Conservation (phyloP, 495 filamentous ascomycete species). For the Neurospora sp. region DNA sequence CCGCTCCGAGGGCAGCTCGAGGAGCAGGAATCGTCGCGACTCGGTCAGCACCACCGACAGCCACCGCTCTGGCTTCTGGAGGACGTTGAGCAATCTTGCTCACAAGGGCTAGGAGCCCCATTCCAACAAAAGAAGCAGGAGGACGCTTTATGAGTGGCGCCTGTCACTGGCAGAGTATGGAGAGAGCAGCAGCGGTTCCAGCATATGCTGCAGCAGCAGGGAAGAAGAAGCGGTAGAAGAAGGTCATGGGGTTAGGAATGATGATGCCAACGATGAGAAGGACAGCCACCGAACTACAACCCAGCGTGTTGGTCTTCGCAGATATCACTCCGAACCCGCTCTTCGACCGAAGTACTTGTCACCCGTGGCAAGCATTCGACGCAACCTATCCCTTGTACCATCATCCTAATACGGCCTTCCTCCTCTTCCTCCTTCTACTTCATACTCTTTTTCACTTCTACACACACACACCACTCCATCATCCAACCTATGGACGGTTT, state of each 20-base stretch:
- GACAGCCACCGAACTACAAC: not conserved
- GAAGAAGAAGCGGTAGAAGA: not conserved
- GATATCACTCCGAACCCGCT: not conserved
- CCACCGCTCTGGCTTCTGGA: slow-evolving; percentile 15
- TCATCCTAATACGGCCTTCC: not conserved
- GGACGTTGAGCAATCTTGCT: slow-evolving; percentile 12
- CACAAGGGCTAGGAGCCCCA: slow-evolving; percentile 1
- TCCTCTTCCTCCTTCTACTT: not conserved
- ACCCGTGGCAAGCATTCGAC: not conserved
- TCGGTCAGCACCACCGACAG: slow-evolving; percentile 20
- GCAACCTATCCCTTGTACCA: not conserved
- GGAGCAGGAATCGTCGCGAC: slow-evolving; percentile 21
- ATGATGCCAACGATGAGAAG: not conserved
- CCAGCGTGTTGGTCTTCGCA: not conserved
- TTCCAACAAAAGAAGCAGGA: not conserved
- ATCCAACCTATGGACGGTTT: not conserved
- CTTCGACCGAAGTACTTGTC: not conserved
- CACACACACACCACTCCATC: not conserved
- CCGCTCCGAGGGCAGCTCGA: slow-evolving; percentile 12
- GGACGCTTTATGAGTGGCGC: not conserved
- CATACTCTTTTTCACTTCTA: not conserved
- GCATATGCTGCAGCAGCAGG: not conserved
- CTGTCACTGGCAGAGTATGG: not conserved
- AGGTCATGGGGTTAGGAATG: not conserved
- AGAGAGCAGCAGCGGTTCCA: not conserved